Percentiles rank a stretch among this genome's conserved stretches.
phyloP scores from a whole-genome alignment of 2,329 filamentous ascomycete genomes.

The Penicillium paneum region DNA sequence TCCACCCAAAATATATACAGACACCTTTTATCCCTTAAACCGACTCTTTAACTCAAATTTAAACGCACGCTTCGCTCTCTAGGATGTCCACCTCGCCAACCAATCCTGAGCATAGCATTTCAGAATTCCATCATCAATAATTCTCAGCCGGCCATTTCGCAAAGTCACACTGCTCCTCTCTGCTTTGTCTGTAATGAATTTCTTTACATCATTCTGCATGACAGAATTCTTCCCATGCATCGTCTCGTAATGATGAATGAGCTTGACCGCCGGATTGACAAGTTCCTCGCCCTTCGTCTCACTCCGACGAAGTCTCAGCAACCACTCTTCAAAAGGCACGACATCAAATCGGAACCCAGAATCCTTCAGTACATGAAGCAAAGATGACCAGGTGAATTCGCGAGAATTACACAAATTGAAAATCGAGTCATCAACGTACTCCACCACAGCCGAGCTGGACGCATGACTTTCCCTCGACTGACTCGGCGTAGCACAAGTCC shows the following conservation, averaged over 20 bases:
- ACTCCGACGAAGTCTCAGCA: constrained; percentile 31
- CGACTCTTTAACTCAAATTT: background rate
- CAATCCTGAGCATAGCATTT: constrained; percentile 30
- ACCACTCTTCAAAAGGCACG: constrained; percentile 35
- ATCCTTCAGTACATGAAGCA: constrained; percentile 29
- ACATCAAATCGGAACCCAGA: constrained; percentile 37
- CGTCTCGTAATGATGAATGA: constrained; percentile 30
- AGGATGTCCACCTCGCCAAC: constrained; percentile 25
- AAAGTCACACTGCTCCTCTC: constrained; percentile 31
- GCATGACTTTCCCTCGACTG: background rate
- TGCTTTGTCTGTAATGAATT: constrained; percentile 28
- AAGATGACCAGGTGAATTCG: constrained; percentile 34
- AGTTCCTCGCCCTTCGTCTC: constrained; percentile 27
- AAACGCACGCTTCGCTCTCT: background rate
- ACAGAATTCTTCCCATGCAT: constrained; percentile 20
- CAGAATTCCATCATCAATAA: constrained; percentile 34
- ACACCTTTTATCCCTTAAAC: background rate
- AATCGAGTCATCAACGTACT: constrained; percentile 22
- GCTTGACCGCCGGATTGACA: constrained; percentile 34
- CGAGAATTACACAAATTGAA: constrained; percentile 33
- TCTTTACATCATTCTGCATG: constrained; percentile 1
- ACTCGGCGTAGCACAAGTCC: constrained; percentile 9
- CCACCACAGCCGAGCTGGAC: background rate
- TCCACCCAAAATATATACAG: background rate
- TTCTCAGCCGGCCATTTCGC: constrained; percentile 24